These are phyloP conservation scores for Podila epicladia DNA, from an alignment of 192 early-diverging fungal species.

Conservation along the genomic window DNA sequence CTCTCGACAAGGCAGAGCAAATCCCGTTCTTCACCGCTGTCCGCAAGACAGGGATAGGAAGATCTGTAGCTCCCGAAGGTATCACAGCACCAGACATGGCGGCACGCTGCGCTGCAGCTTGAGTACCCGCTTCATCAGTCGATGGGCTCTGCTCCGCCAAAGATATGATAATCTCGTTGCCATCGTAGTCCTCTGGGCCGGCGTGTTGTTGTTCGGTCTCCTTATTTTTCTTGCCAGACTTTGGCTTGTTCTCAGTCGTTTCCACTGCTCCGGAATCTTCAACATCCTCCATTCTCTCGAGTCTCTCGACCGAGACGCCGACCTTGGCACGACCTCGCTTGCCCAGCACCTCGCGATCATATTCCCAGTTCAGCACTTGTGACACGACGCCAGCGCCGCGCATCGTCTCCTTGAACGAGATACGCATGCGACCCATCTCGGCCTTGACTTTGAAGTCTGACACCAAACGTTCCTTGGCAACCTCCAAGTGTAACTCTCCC, in stretches of 20 bases:
- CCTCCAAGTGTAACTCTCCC: slow-evolving; percentile 96
- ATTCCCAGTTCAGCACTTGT: slow-evolving; percentile 51
- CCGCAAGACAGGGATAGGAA: slow-evolving; percentile 26
- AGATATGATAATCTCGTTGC: slow-evolving; percentile 51
- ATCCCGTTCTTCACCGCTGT: slow-evolving; percentile 75
- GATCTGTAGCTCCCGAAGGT: slow-evolving; percentile 15
- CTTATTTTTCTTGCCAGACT: background rate
- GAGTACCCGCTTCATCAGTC: slow-evolving; percentile 25
- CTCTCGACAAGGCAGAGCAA: slow-evolving; percentile 72
- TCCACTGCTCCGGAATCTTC: slow-evolving; percentile 6
- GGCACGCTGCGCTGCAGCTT: slow-evolving; percentile 25
- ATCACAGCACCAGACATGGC: slow-evolving; percentile 16
- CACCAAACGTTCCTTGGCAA: slow-evolving; percentile 85
- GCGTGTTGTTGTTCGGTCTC: background rate
- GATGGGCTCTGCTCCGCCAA: slow-evolving; percentile 17
- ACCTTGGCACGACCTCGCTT: slow-evolving; percentile 69
- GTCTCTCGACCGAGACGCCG: slow-evolving; percentile 61
- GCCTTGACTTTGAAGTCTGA: slow-evolving; percentile 82
- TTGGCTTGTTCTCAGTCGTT: background rate
- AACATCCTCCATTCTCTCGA: slow-evolving; percentile 49
- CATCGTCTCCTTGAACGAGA: slow-evolving; percentile 87
- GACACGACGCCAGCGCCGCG: slow-evolving; percentile 43
- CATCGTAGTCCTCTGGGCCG: slow-evolving; percentile 46
- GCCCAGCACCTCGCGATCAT: slow-evolving; percentile 79
- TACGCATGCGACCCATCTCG: slow-evolving; percentile 85